phyloP scores from a whole-genome alignment of 495 filamentous ascomycete species.

The Bacidia gigantensis region DNA sequence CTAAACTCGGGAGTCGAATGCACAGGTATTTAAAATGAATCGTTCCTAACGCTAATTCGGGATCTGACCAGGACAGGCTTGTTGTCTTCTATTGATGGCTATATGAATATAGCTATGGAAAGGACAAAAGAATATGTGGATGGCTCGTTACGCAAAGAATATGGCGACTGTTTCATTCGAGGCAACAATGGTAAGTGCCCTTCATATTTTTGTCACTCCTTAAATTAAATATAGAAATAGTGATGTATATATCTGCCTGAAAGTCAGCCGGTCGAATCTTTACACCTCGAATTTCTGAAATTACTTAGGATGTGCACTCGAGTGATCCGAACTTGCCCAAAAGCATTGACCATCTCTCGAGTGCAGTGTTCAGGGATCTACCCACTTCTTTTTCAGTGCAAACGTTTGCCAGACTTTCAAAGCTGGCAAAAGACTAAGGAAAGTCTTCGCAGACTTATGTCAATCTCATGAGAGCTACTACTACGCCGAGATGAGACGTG shows the following conservation, averaged over 20 bases:
- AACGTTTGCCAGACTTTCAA: no score
- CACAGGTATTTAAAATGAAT: constrained; percentile 48
- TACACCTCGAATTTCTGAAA: no score
- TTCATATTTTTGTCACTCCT: not conserved
- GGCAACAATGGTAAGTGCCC: constrained; percentile 73
- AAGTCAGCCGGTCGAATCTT: not conserved
- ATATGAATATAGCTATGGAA: constrained; percentile 97
- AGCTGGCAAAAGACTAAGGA: no score
- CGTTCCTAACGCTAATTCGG: not conserved
- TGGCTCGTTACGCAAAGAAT: constrained; percentile 62
- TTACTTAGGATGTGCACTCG: no score
- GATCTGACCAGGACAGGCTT: not conserved
- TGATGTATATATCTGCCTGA: constrained; percentile 60
- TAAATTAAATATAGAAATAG: constrained; percentile 17
- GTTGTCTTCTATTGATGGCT: constrained; percentile 69
- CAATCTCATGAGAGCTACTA: no score
- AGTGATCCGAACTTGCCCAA: no score
- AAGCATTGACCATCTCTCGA: no score
- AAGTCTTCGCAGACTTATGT: no score
- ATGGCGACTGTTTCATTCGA: constrained; percentile 91
- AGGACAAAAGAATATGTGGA: constrained; percentile 85
- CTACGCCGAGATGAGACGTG: no score
- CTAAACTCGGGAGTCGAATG: constrained; percentile 92
- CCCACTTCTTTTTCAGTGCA: no score
- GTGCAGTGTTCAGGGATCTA: no score